Conservation (phyloP, 768 basidiomycete genomes). For the Leccinum imitatum region DNA sequence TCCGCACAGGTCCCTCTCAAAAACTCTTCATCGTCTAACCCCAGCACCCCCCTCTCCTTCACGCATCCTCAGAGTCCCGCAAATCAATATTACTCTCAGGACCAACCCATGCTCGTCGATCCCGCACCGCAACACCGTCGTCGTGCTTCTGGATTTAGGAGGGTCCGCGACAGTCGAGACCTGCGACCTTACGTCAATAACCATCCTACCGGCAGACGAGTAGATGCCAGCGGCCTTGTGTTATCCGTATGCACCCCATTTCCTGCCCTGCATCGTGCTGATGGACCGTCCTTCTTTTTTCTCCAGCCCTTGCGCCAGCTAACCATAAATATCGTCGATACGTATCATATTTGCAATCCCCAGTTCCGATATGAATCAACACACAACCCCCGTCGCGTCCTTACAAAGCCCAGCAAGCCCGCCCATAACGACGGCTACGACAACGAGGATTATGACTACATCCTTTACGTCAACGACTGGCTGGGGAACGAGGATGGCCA, state of each 20-base stretch:
- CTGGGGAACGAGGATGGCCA: constrained; percentile 92
- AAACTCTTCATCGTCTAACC: constrained; percentile 58
- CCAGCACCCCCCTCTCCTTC: constrained; percentile 72
- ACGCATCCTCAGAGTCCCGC: constrained; percentile 51
- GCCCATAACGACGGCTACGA: constrained; percentile 96
- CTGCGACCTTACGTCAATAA: constrained; percentile 71
- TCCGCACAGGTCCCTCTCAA: constrained; percentile 47
- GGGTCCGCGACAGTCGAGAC: constrained; percentile 75
- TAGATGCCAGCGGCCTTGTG: constrained; percentile 72
- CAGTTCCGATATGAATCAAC: constrained; percentile 92
- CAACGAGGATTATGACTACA: constrained; percentile 99
- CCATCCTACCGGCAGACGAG: constrained; percentile 64
- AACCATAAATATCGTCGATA: constrained; percentile 85
- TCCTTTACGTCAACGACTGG: constrained; percentile 98
- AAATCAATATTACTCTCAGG: constrained; percentile 58
- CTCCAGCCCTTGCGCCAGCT: constrained; percentile 61
- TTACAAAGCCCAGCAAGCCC: constrained; percentile 97
- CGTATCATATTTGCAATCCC: constrained; percentile 93
- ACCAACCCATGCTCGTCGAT: constrained; percentile 76
- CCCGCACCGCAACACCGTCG: constrained; percentile 53
- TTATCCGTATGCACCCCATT: constrained; percentile 65
- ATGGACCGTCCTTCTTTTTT: background rate
- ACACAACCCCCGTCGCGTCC: constrained; percentile 92
- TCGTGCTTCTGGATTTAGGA: constrained; percentile 73
- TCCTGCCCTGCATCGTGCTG: constrained; percentile 9